Percentiles rank a stretch among this genome's conserved stretches.
Evolutionary conservation across 176 grass and related monocot genomes (phyloP).

Genomic region (sorghum (Sorghum bicolor)): DNA sequence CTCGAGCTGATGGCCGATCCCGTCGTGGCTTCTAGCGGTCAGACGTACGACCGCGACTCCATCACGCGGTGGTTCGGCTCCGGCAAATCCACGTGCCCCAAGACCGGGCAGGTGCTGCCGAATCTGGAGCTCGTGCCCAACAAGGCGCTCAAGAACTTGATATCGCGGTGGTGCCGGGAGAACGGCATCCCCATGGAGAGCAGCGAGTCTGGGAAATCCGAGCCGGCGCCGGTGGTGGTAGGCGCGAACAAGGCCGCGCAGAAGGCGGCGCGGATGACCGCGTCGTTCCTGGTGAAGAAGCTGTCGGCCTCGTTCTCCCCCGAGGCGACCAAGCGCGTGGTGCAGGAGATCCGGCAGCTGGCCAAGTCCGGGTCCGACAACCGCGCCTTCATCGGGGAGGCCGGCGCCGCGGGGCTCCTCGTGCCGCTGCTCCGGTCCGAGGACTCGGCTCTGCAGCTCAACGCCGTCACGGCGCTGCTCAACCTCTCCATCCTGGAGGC

Average conservation of each 20-base stretch:
- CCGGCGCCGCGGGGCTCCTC: slow-evolving; percentile 63
- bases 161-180: slow-evolving; percentile 83
- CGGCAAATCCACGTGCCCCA: slow-evolving; percentile 82
- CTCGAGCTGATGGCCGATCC: slow-evolving; percentile 86
- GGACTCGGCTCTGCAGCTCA: slow-evolving; percentile 60
- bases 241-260: slow-evolving; percentile 81
- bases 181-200: slow-evolving; percentile 66
- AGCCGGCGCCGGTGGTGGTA: slow-evolving; percentile 26
- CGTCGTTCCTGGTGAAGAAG: slow-evolving; percentile 82
- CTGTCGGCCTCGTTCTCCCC: slow-evolving; percentile 49
- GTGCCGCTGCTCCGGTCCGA: slow-evolving; percentile 70
- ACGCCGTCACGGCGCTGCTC: slow-evolving; percentile 82
- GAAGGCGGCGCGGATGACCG: slow-evolving; percentile 90
- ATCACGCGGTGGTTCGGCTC: slow-evolving; percentile 81
- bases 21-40: slow-evolving; percentile 66
- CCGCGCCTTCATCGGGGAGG: slow-evolving; percentile 77
- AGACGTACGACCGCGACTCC: slow-evolving; percentile 92
- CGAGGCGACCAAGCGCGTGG: slow-evolving; percentile 59
- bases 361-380: slow-evolving; percentile 66
- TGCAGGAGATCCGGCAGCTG: slow-evolving; percentile 86
- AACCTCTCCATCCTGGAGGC: slow-evolving; percentile 89
- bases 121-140: slow-evolving; percentile 69
- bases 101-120: slow-evolving; percentile 65
- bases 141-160: slow-evolving; percentile 84
- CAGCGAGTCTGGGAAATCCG: slow-evolving; percentile 31